Conservation (phyloP, 2,329 filamentous ascomycete genomes). For the Venturia aucupariae region DNA sequence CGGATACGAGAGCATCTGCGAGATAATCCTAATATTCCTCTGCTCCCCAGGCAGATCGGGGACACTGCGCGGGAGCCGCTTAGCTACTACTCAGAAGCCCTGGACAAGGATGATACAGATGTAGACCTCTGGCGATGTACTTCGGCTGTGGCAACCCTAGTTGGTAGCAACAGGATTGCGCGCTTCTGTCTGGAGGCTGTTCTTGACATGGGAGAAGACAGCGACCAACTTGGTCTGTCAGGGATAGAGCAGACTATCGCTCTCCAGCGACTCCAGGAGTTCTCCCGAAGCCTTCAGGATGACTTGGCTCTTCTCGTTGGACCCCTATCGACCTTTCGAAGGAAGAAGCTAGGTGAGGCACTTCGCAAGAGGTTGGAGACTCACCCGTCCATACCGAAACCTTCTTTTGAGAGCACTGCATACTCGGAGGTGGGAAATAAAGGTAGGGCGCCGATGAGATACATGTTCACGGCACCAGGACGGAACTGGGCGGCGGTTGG, state of each 20-base stretch:
- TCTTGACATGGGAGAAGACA: slow-evolving; percentile 51
- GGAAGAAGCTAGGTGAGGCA: slow-evolving; percentile 37
- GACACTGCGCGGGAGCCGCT: slow-evolving; percentile 36
- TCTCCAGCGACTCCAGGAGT: slow-evolving; percentile 39
- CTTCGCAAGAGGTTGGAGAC: slow-evolving; percentile 47
- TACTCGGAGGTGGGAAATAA: not conserved
- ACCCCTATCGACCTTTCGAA: slow-evolving; percentile 40
- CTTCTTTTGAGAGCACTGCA: slow-evolving; percentile 22
- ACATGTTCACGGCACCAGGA: slow-evolving; percentile 3
- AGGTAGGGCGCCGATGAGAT: slow-evolving; percentile 10
- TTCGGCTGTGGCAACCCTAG: slow-evolving; percentile 46
- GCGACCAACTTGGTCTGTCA: slow-evolving; percentile 45
- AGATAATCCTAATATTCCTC: slow-evolving; percentile 21
- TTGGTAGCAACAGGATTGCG: slow-evolving; percentile 49
- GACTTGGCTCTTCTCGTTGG: slow-evolving; percentile 44
- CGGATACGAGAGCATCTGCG: slow-evolving; percentile 30
- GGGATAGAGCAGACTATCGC: slow-evolving; percentile 48
- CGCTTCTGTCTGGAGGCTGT: slow-evolving; percentile 57
- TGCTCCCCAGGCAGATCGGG: slow-evolving; percentile 18
- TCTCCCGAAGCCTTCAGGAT: slow-evolving; percentile 45
- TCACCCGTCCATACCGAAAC: slow-evolving; percentile 38
- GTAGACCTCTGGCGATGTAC: slow-evolving; percentile 55
- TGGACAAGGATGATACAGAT: slow-evolving; percentile 57
- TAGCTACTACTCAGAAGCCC: slow-evolving; percentile 48
- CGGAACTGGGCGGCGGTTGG: slow-evolving; percentile 14